Conservation (phyloP, 176 grass and related monocot species). For the Microstegium vimineum region DNA sequence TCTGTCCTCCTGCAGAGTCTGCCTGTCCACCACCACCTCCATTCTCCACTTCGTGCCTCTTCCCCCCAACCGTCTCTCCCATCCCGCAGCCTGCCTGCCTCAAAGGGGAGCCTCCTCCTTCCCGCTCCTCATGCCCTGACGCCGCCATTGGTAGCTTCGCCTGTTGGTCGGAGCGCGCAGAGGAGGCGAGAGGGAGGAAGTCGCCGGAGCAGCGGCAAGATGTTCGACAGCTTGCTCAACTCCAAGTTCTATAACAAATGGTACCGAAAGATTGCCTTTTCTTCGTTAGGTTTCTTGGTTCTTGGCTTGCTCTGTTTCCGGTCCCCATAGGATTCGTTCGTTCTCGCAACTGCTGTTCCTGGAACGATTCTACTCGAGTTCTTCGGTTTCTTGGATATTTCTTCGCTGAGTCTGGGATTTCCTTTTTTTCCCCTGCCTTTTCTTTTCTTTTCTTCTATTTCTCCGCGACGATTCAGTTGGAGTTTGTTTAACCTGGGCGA, state of each 20-base stretch:
- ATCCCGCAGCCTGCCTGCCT: too few species aligned
- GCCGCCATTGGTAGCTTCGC: conserved; percentile 14
- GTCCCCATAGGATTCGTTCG: not conserved
- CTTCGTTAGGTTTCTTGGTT: conserved; percentile 6
- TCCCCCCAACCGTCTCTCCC: conserved; percentile 12
- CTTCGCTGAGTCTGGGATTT: not conserved
- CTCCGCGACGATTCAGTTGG: not conserved
- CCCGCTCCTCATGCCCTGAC: conserved; percentile 1
- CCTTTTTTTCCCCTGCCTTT: too few species aligned
- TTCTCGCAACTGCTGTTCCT: too few species aligned
- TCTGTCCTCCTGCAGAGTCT: not conserved
- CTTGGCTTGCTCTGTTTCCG: not conserved
- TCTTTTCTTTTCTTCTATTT: too few species aligned
- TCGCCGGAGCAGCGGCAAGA: conserved; percentile 13
- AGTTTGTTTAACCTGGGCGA: not conserved
- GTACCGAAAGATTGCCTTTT: conserved; percentile 19
- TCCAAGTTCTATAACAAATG: conserved; percentile 83
- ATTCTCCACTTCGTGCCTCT: conserved; percentile 23
- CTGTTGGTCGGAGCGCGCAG: not conserved
- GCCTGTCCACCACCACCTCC: conserved; percentile 34
- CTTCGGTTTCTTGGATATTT: not conserved
- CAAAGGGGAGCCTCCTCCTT: not conserved
- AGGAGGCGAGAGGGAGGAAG: not conserved
- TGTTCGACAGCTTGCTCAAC: conserved; percentile 70
- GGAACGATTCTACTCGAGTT: too few species aligned